phyloP scores from a whole-genome alignment of 2,329 filamentous ascomycete species.

The Talaromyces sp. region DNA sequence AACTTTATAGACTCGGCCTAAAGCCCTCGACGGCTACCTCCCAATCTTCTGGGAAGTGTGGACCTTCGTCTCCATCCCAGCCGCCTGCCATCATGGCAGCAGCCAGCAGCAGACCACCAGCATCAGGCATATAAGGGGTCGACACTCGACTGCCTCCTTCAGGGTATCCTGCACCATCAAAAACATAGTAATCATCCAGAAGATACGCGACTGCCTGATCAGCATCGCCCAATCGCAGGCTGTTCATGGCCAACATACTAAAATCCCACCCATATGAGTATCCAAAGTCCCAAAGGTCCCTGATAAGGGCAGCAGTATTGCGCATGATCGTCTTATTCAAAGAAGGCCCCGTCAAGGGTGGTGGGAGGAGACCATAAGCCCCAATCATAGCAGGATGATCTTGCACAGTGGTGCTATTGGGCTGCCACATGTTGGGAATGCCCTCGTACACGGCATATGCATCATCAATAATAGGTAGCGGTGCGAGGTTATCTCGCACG shows the following conservation, averaged over 20 bases:
- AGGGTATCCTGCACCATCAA: constrained; percentile 61
- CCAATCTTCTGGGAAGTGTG: constrained; percentile 6
- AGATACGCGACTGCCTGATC: constrained; percentile 48
- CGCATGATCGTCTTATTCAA: constrained; percentile 40
- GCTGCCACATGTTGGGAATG: constrained; percentile 50
- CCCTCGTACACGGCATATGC: constrained; percentile 61
- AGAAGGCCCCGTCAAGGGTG: constrained; percentile 30
- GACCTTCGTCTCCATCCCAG: constrained; percentile 51
- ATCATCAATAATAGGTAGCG: constrained; percentile 53
- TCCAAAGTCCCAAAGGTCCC: constrained; percentile 46
- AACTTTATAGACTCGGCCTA: constrained; percentile 1
- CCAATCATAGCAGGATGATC: constrained; percentile 53
- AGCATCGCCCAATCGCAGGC: constrained; percentile 45
- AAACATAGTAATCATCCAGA: constrained; percentile 54
- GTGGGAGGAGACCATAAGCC: constrained; percentile 50
- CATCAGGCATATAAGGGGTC: constrained; percentile 61
- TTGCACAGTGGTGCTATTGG: constrained; percentile 32
- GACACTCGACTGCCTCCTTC: constrained; percentile 54
- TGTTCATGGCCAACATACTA: constrained; percentile 52
- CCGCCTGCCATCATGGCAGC: constrained; percentile 61
- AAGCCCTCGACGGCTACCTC: constrained; percentile 7
- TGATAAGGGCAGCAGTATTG: constrained; percentile 45
- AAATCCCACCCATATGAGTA: constrained; percentile 53
- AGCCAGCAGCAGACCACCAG: constrained; percentile 54
- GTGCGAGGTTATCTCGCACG: constrained; percentile 57